Base-by-base conservation (phyloP, 805 yeast genomes). In the Ogataea neopini region DNA sequence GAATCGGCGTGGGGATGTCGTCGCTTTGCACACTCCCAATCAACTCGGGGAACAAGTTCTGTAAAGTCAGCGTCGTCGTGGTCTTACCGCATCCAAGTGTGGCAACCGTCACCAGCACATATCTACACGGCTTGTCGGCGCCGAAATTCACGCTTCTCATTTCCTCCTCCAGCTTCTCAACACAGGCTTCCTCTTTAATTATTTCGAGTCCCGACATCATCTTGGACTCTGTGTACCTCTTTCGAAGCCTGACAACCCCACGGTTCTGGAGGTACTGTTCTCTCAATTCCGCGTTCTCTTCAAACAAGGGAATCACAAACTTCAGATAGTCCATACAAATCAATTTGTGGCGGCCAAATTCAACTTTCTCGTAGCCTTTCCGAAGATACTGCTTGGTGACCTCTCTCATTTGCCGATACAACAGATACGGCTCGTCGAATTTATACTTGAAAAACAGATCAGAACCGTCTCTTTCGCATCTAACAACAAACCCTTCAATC, bases 61-160 rank as follows among this genome's bases (percentile, higher is more conserved):
- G 51, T 34, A 94, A 69, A 0, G 91, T 82, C 29, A 79, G 62
- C 5, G 87, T 80, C 0, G 87, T 78, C 0, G 97, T 89, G 0
- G 97, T 90, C 62, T 94, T 94, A 6, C 99, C 99, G 66, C 97
- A 88, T 0, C 98, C 98, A 44, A 92, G 79, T 0, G 96, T 89
- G 0, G 97, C 90, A 3, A 91, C 80, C 0, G 98, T 92, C 1
- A 89, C 78, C 2, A 94, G 59, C 0, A 88, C 76, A 60, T 80
- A 85, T 54, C 83, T 83, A 3, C 73, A 70, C 1, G 65, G 47
- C 39, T 63, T 66, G 30, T 69, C 70, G 4, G 67, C 63, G 22
- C 67, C 71, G 33, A 51, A 51, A n/a, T 49, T 49, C 43, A 57
- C 35, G 5, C 41, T 39, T 33, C 49, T 56, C 48, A 62, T 51